phyloP scores from a whole-genome alignment of 2,329 filamentous ascomycete genomes.

The Penicillium hordei region DNA sequence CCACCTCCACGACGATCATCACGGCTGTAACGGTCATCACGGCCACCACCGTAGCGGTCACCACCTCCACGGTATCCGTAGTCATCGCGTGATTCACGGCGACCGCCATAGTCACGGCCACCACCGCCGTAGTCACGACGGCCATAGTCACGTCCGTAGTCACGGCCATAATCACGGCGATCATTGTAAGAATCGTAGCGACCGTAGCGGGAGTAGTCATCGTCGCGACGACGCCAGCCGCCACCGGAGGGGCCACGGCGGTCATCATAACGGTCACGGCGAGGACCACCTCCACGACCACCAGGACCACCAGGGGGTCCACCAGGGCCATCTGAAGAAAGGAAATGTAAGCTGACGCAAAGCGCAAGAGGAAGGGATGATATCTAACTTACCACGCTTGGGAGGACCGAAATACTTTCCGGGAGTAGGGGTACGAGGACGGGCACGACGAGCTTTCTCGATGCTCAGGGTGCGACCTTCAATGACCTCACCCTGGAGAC shows the following conservation, averaged over 20 bases:
- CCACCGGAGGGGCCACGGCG: constrained; percentile 53
- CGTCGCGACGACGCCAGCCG: constrained; percentile 49
- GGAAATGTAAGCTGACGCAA: neutral
- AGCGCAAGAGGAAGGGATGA: constrained; percentile 1
- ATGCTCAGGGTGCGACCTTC: constrained; percentile 96
- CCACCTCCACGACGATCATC: constrained; percentile 46
- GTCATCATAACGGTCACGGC: constrained; percentile 53
- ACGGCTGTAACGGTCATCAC: constrained; percentile 50
- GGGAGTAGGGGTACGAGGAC: constrained; percentile 91
- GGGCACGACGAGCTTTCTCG: constrained; percentile 94
- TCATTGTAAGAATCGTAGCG: constrained; percentile 53
- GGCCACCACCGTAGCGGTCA: constrained; percentile 50
- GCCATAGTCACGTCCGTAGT: constrained; percentile 63
- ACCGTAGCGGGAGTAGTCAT: constrained; percentile 46
- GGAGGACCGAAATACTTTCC: constrained; percentile 99
- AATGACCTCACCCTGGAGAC: constrained; percentile 89
- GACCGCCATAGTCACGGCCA: constrained; percentile 49
- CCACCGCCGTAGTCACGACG: constrained; percentile 55
- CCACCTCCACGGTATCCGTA: constrained; percentile 42
- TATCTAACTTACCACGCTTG: constrained; percentile 75
- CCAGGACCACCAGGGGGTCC: constrained; percentile 45
- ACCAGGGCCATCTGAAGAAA: constrained; percentile 37
- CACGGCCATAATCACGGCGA: constrained; percentile 61
- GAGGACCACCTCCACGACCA: constrained; percentile 43
- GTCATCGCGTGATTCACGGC: constrained; percentile 46